Evolutionary conservation across 2,329 filamentous ascomycete genomes (phyloP), one percentile per base, ranked within the genome.

Genomic region (Colletotrichum salicis): DNA sequence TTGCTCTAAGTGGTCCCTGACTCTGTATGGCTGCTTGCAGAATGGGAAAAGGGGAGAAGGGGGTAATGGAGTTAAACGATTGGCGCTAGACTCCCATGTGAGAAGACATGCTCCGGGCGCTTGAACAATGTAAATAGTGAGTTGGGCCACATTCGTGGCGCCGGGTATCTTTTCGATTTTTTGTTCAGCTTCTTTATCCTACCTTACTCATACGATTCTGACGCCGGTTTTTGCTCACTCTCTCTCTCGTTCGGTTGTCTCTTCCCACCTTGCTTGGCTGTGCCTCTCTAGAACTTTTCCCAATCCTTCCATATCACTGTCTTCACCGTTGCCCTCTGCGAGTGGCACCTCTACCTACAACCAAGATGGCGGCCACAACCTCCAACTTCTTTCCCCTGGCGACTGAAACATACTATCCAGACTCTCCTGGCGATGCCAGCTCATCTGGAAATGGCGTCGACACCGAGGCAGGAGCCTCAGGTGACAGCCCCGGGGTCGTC

Each of bases 391-490:
- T 86, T 71, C 85, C 85, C 4, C 80, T 87, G 69, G 81, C 84
- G 29, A 85, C 83, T 2, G 81, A 85, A 63, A 77, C 79, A 45
- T 79, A 82, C 4, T 80, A 79, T 68, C 78, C 80, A 10, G 81
- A 79, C 51, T 75, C 78, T 59, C 77, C 78, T 35, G 78, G 80
- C 31, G 78, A 80, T 55, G 77, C 79, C 37, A 77, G 81, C 31
- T 80, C 81, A 31, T 82, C 82, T 19, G 79, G 78, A 31, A 75
- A 77, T 35, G 79, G 79, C 22, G 81, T 85, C 65, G 87, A 89
- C 71, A 84, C 83, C 72, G 88, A 88, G 41, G 88, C 86, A 19
- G 94, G 93, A 29, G 93, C 93, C 19, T 87, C 89, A 48, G 93
- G 94, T 22, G 81, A 86, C 19, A 88, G 87, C 72, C 85, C 86